Base-by-base conservation (phyloP, 2,329 filamentous ascomycete genomes). In the Colletotrichum sp. region DNA sequence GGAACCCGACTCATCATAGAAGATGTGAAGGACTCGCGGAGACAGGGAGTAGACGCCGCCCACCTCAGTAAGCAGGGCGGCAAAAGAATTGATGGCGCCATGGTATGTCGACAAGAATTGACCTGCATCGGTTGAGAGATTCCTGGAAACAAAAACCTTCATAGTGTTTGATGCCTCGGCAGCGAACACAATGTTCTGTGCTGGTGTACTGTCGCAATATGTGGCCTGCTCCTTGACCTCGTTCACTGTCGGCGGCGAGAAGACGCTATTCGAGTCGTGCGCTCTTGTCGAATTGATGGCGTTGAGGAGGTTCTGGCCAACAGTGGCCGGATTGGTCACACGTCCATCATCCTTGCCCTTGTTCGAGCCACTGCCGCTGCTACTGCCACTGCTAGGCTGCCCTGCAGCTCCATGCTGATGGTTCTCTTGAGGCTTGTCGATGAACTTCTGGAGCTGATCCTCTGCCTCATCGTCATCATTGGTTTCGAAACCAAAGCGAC, bases 181-280 rank as follows among this genome's bases (percentile, higher is more conserved):
- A 15, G 92, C 89, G 80, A 94, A 93, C 18, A 88, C 88, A 13
- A 98, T 91, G 83, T 98, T 93, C 73, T 96, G 92, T 1, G 92
- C 92, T 3, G 94, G 92, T 28, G 88, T 93, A 79, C 92, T 90
- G 85, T 98, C 96, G 83, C 96, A 98, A 85, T 98, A 98, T 0
- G 94, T 94, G 52, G 93, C 91, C 79, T 95, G 94, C 83, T 98
- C 96, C 81, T 94, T 94, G 79, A 98, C 93, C 67, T 93, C 87
- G 77, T 92, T 93, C 44, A 94, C 93, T 69, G 91, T 87, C 0
- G 95, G 95, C 26, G 92, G 91, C 5, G 91, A 92, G 85, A 95
- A 96, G n/a, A 98, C 85, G 13, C 88, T 87, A 18, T 92, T 90
- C 2, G 95, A 95, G 77, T 95, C 93, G 83, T 96, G 93, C 1